Conservation (phyloP, 2,329 filamentous ascomycete genomes). For the Colletotrichum sp. region DNA sequence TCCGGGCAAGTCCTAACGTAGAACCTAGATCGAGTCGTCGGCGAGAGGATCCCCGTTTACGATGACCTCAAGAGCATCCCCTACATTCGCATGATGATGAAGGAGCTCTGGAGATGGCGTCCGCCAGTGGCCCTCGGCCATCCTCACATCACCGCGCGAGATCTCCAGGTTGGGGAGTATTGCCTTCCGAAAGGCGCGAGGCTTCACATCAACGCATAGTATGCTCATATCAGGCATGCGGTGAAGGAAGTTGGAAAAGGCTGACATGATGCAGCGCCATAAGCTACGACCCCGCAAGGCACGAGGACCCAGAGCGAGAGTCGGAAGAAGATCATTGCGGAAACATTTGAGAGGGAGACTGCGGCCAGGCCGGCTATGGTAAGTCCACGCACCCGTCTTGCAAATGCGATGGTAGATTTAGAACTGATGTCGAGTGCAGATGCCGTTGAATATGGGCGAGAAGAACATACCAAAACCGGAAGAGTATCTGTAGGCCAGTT, state of each 20-base stretch:
- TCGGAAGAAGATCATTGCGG: not conserved
- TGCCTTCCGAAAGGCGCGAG: not conserved
- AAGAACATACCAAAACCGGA: not conserved
- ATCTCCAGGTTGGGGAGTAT: not conserved
- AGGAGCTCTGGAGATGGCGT: slow-evolving; percentile 4
- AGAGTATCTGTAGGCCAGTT: not conserved
- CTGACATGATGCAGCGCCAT: not conserved
- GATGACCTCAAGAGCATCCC: not conserved
- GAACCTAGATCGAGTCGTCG: not conserved
- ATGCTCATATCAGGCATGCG: fast-evolving
- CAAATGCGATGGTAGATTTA: not conserved
- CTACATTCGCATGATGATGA: not conserved
- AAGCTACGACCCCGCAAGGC: not conserved
- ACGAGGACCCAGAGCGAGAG: not conserved
- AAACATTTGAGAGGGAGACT: not conserved
- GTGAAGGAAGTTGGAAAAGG: fast-evolving
- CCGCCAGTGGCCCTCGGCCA: not conserved
- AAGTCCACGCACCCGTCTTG: not conserved
- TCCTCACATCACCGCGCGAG: not conserved
- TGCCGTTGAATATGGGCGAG: not conserved
- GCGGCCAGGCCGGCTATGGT: not conserved
- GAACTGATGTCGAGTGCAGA: not conserved
- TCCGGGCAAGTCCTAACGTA: not conserved
- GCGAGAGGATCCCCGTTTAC: not conserved
- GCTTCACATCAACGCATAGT: slow-evolving; percentile 1